Conservation (phyloP, 768 basidiomycete genomes). For the Russula brevipes region DNA sequence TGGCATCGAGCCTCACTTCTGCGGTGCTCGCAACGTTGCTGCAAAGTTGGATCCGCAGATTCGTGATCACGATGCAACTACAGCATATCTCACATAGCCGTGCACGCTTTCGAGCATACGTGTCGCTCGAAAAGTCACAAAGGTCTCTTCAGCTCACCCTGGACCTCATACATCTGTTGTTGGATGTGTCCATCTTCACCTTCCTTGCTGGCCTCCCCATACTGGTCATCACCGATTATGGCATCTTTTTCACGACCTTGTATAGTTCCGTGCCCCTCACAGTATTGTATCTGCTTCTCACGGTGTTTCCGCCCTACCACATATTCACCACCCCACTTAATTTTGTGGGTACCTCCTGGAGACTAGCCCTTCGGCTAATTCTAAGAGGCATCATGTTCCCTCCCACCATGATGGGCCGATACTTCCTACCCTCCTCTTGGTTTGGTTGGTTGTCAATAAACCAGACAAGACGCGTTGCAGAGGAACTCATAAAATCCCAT, state of each 20-base stretch:
- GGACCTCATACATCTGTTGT: not conserved
- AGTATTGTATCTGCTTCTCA: not conserved
- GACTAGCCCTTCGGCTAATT: no score
- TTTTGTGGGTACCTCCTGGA: no score
- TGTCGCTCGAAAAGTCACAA: not conserved
- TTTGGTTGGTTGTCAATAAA: not conserved
- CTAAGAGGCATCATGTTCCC: no score
- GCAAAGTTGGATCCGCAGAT: conserved; percentile 7
- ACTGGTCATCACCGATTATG: not conserved
- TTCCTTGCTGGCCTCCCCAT: not conserved
- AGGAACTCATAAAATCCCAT: not conserved
- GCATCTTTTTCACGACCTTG: not conserved
- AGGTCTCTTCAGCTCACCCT: not conserved
- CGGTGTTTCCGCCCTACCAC: no score
- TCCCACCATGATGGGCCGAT: no score
- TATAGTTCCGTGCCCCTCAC: not conserved
- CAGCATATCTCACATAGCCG: not conserved
- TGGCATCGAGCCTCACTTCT: not conserved
- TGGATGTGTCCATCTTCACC: conserved; percentile 3
- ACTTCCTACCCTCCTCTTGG: not conserved
- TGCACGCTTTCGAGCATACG: not conserved
- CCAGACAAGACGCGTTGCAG: not conserved
- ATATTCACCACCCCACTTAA: no score
- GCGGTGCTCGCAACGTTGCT: conserved; percentile 2
- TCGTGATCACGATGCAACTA: not conserved